Evolutionary conservation across 345 rosid species (phyloP), one percentile per base, ranked within the genome.

Genomic region (Eucalyptus virginea): DNA sequence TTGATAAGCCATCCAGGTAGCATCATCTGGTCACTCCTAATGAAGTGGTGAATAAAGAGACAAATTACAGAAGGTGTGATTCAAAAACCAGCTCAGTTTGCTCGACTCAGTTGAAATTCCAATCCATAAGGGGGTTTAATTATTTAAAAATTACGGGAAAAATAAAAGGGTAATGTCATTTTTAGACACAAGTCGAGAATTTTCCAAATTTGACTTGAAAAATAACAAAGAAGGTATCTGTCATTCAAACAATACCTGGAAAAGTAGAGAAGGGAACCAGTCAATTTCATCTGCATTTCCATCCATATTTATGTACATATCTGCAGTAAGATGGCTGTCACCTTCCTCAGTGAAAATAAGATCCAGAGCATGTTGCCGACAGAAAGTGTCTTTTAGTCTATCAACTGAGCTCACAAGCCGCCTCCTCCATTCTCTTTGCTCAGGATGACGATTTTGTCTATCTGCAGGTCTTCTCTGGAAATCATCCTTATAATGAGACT

Each of bases 341-440:
- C 99, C 99, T 87, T 98, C 99, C 92, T 98, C 99, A 13, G 99
- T 95, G 89, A 96, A 98, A 90, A 98, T 97, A 91, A 98, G 98
- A 91, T 98, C 99, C 81, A 98, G 94, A n/a, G 96, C 99, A 96
- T 98, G 99, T 87, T 95, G 99, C 69, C 93, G 99, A 91, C 99
- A 98, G 91, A 98, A 97, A 24, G 97, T 93, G 92, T 98, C 96
- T 92, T 96, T 98, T 87, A 98, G 92, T 89, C 97, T 95, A 91
- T 97, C 99, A 92, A 98, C 97, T 80, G 98, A 95, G 91, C 92
- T 89, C 56, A 93, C 94, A 90, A 98, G 98, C 90, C 98, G 95
- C 92, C 96, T 95, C 94, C 94, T 98, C 99, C 99, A 98, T 94
- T 98, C 99, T 91, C 99, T 95, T 92, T 96, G 99, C 91, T 98